Evolutionary conservation across 2,329 filamentous ascomycete genomes (phyloP), one percentile per base, ranked within the genome.

Genomic region (Coccinonectria pachysandricola): DNA sequence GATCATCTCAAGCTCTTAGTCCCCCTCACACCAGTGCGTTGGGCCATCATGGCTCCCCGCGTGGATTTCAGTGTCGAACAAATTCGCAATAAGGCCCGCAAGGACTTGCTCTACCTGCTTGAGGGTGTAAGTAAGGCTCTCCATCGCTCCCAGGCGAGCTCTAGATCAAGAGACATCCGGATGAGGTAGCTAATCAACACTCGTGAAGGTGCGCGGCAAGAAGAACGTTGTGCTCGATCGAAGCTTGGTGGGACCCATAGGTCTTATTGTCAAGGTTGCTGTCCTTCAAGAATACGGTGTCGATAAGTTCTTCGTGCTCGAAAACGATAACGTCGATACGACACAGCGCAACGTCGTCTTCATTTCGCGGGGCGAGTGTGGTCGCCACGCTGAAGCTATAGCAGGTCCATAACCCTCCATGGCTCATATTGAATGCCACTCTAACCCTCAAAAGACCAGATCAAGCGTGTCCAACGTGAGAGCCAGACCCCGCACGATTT

Each of bases 181-280:
- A 26, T 22, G 34, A 42, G 32, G 35, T 30, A 16, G 27, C 34
- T 39, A 32, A 35, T 27, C 27, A 12, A 18, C 24, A 24, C 21
- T 15, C 22, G n/a, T 27, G 18, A 32, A 98, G 91, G 85, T 96
- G 40, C 83, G 88, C 52, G 92, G 92, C 44, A 98, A 96, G 73
- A 98, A 98, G 69, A 96, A 95, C 50, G 67, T 98, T 35, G 82
- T 98, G 27, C 79, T 98, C 50, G 88, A 96, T 54, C 83, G 81
- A 56, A 79, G 78, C 45, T 69, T 98, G 44, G 86, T 88, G 42
- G 91, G 88, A 13, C 84, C 87, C 15, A 71, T 98, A 42, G 85
- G 87, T 33, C 70, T 88, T 33, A 79, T 98, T 42, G 85, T 93
- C 60, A 95, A 95, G 55, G 93, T 95, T 49, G 88, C 88, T 12